These are phyloP conservation scores for Aureobasidium melanogenum DNA, from an alignment of 2,329 filamentous ascomycete species.

Conservation along the genomic window DNA sequence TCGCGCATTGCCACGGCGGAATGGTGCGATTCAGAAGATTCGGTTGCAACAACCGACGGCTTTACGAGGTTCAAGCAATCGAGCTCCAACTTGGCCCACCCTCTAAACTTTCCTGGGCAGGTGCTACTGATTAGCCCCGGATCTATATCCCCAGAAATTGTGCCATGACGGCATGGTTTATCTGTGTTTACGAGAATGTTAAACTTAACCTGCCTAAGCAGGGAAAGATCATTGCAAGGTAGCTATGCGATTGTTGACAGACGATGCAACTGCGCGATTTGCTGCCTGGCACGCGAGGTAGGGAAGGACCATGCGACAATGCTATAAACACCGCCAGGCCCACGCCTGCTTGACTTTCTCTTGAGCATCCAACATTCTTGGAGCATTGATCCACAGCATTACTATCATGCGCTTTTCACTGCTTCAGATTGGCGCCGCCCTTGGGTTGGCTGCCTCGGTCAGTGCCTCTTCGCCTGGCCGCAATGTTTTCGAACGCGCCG, in stretches of 20 bases:
- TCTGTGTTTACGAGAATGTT: not conserved
- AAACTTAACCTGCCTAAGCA: conserved; percentile 8
- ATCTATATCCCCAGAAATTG: not conserved
- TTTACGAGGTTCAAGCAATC: not conserved
- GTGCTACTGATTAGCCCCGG: not conserved
- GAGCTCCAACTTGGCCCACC: not conserved
- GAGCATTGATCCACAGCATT: not conserved
- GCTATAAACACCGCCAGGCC: conserved; percentile 1
- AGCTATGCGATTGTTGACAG: not conserved
- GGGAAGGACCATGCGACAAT: not conserved
- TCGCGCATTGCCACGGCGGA: not conserved
- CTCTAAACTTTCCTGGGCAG: conserved; percentile 8
- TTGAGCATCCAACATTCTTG: not conserved
- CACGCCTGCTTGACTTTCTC: not conserved
- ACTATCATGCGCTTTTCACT: conserved; percentile 10
- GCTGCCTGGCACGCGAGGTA: not conserved
- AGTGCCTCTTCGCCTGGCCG: conserved; percentile 7
- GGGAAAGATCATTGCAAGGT: not conserved
- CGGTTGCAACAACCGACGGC: too few species aligned
- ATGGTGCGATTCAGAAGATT: not conserved
- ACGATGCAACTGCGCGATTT: not conserved
- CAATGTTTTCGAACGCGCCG: conserved; percentile 10
- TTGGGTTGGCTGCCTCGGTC: conserved; percentile 9
- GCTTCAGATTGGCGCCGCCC: conserved; percentile 6
- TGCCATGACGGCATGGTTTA: conserved; percentile 1